Evolutionary conservation across 257 asterid species (phyloP), one percentile per base, ranked within the genome.

Genomic region (Striga asiatica): DNA sequence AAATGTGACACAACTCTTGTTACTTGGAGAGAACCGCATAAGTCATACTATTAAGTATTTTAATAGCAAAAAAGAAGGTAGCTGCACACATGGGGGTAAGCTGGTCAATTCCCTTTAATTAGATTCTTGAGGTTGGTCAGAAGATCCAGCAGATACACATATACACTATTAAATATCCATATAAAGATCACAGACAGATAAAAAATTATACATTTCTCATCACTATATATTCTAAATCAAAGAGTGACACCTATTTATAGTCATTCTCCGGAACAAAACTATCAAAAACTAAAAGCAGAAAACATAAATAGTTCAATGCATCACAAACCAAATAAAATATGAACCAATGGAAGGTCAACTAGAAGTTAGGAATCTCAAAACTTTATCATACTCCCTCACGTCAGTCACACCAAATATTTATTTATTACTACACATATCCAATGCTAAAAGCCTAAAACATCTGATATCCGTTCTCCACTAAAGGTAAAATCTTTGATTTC

Each of bases 41-140:
- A 62, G 31, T 38, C 31, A 11, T 39, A 49, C 54, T 22, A 2
- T 38, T 42, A 17, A 16, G 43, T 45, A 45, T n/a, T n/a, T 20
- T 31, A 65, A 37, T 53, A 32, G 19, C n/a, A 45, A 37, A 47
- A 49, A 58, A 29, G 64, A 43, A 50, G 17, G 7, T 47, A 12
- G 22, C 54, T 46, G 32, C 50, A 59, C 37, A 56, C 31, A 54
- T 34, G 37, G 62, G 76, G 82, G 74, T 60, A 68, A 37, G 37
- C 55, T 28, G 60, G 78, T 62, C 67, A 72, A 48, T 56, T 54
- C 47, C 42, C 13, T n/a, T n/a, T 19, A 2, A n/a, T 20, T n/a
- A 56, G 63, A 66, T 57, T 45, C 61, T 56, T 46, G 67, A 48
- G n/a, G 51, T 53, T 42, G 29, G 34, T 55, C 66, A 50, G 61